A percentile compares a stretch with the other conserved stretches of the same genome.
Conservation (phyloP, 192 early-diverging fungal species). For the Linnemannia schmuckeri region DNA sequence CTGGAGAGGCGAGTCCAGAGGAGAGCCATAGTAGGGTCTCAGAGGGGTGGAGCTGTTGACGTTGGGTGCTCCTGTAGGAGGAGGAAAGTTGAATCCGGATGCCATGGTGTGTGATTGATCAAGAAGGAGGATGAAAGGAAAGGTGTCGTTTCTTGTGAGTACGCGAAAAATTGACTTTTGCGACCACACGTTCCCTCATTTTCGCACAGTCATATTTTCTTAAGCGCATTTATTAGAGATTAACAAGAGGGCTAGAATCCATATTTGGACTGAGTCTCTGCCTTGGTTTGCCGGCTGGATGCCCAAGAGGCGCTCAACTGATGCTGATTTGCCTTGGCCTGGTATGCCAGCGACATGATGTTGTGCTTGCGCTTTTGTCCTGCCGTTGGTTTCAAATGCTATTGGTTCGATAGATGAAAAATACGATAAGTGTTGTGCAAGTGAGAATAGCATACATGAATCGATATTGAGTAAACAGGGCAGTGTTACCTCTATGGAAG, state of each 20-base stretch:
- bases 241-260: conserved; percentile 53
- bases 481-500: conserved; percentile 38
- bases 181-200: background rate
- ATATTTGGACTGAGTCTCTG: conserved; percentile 76
- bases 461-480: background rate
- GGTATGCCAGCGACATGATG: conserved; percentile 81
- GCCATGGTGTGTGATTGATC: conserved; percentile 20
- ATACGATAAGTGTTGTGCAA: background rate
- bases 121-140: background rate
- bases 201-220: background rate
- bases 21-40: conserved; percentile 31
- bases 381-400: conserved; percentile 66
- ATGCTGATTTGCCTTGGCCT: conserved; percentile 76
- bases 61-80: conserved; percentile 41
- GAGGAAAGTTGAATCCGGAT: conserved; percentile 41
- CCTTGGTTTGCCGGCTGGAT: conserved; percentile 70
- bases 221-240: background rate
- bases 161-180: conserved; percentile 4
- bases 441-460: background rate
- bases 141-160: background rate
- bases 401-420: background rate
- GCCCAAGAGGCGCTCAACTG: conserved; percentile 74
- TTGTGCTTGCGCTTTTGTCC: conserved; percentile 82
- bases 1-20: conserved; percentile 35
- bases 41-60: conserved; percentile 25